Conservation (phyloP, 768 basidiomycete species). For the Cubamyces lactineus region DNA sequence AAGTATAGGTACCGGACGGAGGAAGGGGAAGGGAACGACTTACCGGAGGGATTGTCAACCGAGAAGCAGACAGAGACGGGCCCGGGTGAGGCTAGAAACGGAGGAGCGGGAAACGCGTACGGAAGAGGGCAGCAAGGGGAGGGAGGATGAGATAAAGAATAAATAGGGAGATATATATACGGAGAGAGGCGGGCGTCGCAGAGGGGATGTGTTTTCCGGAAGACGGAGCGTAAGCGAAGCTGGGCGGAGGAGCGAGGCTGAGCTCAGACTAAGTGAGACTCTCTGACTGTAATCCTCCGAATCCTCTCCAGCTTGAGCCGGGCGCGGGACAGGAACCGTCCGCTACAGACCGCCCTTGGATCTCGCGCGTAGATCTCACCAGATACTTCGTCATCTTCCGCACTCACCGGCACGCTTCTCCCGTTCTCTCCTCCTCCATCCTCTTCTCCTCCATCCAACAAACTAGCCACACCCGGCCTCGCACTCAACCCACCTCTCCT, state of each 20-base stretch:
- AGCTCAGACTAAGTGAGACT: too few relatives aligned
- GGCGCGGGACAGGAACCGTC: too few relatives aligned
- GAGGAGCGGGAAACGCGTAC: too few relatives aligned
- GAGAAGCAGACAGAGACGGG: constrained; percentile 17
- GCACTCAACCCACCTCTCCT: background rate
- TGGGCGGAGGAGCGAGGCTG: background rate
- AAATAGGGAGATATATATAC: constrained; percentile 13
- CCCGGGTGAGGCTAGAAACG: background rate
- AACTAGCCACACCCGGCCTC: background rate
- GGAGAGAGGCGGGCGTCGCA: background rate
- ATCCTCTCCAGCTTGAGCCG: too few relatives aligned
- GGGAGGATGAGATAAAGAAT: constrained; percentile 2
- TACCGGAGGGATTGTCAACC: constrained; percentile 9
- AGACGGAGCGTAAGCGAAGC: background rate
- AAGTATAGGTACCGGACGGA: constrained; percentile 7
- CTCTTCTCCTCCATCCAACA: constrained; percentile 11
- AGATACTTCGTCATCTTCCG: constrained; percentile 26
- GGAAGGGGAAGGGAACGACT: constrained; percentile 6
- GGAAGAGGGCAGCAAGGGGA: background rate
- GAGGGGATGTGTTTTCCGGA: constrained; percentile 1
- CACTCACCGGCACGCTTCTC: constrained; percentile 28
- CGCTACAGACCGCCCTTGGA: background rate
- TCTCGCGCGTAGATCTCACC: constrained; percentile 4
- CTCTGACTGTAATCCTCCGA: too few relatives aligned
- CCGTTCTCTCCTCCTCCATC: constrained; percentile 28